Base-by-base conservation (phyloP, 2,329 filamentous ascomycete species). In the Pestalotiopsis sp. region DNA sequence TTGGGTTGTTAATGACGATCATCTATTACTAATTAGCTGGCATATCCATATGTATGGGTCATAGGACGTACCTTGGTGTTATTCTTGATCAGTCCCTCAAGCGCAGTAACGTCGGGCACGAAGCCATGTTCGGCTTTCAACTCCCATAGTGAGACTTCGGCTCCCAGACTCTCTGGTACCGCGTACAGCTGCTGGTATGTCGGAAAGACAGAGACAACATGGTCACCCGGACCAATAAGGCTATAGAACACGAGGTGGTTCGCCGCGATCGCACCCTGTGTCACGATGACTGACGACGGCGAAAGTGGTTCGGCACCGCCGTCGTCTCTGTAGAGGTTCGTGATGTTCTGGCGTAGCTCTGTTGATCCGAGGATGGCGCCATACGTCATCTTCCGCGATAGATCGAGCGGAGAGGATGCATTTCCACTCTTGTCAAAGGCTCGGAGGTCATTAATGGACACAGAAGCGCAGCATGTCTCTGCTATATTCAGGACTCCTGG, bases 151-250 rank as follows among this genome's bases (percentile, higher is more conserved):
- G 90, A 90, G 17, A 97, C 92, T 69, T 93, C 88, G 1, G 93
- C 93, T 0, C 94, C 93, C 4, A 97, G 81, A 49, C 90, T 91
- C 72, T 86, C 84, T 0, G 94, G 93, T 0, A 97, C 88, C 11
- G 89, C 84, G 76, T 95, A 96, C 1, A 97, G 85, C 74, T 96
- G 93, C 78, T 96, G 93, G 75, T 96, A 97, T 0, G 93, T 95
- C 13, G 94, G 94, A 77, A 94, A 93, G 68, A 96, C 92, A 75
- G 93, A 96, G 69, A 97, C 87, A 61, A 95, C 92, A 84, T 97
- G 94, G 76, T 97, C 93, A 0, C 90, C 92, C 0, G 90, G 88
- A 0, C 89, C 88, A 2, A 96, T 77, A 6, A 96, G 83, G 1
- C 91, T 85, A 78, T 95, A 95, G 7, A 96, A 86, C 2, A 90